Evolutionary conservation across 106 monocot species (phyloP).

Genomic region (Vanilla planifolia): DNA sequence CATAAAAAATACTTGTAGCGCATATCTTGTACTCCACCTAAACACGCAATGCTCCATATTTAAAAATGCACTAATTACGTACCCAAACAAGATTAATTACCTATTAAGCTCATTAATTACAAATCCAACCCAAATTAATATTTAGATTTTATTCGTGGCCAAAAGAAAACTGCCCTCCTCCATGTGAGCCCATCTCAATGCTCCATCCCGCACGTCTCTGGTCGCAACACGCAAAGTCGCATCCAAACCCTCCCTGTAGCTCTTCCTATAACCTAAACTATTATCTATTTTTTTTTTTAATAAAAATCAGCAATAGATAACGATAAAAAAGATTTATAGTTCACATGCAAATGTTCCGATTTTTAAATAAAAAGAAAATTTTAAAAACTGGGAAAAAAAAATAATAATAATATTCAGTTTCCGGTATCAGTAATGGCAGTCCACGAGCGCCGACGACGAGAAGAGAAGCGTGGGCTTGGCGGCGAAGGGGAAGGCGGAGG

Average conservation of each 20-base stretch:
- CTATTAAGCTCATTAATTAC: too few relatives aligned
- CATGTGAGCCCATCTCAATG: neutral
- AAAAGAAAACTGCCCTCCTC: too few relatives aligned
- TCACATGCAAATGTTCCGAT: neutral
- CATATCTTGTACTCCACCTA: too few relatives aligned
- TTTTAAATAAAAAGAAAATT: neutral
- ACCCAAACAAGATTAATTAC: too few relatives aligned
- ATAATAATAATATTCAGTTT: neutral
- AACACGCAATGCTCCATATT: too few relatives aligned
- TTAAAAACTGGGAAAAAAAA: neutral
- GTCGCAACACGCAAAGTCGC: neutral
- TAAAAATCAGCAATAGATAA: neutral
- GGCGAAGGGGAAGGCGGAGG: neutral
- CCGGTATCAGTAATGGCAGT: constrained; percentile 54
- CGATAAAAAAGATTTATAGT: neutral
- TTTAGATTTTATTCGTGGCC: too few relatives aligned
- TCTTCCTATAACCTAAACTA: neutral
- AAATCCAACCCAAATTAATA: too few relatives aligned
- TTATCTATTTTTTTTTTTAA: neutral
- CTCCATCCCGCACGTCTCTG: constrained; percentile 2
- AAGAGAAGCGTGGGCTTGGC: constrained; percentile 22
- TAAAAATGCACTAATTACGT: too few relatives aligned
- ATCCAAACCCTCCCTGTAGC: neutral
- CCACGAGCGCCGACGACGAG: constrained; percentile 37
- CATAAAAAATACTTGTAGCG: too few relatives aligned